These are phyloP conservation scores for Alisma plantagoaquatica DNA, from an alignment of 106 monocot species.

Conservation along the genomic window DNA sequence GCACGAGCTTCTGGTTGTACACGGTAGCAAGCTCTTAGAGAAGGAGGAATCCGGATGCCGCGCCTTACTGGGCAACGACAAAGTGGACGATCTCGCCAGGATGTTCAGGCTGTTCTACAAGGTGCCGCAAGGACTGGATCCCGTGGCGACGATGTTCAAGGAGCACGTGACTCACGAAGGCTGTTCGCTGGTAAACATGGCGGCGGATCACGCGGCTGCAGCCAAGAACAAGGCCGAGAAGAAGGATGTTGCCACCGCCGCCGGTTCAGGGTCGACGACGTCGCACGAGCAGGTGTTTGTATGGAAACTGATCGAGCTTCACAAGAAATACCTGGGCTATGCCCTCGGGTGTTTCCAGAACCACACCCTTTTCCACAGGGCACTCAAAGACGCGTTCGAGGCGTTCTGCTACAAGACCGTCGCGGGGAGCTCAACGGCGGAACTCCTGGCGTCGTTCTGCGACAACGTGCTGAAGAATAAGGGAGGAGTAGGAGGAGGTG, in stretches of 20 bases:
- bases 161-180: too few relatives aligned
- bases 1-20: conserved; percentile 46
- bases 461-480: conserved; percentile 77
- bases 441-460: conserved; percentile 63
- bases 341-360: conserved; percentile 59
- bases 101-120: conserved; percentile 3
- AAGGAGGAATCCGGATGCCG: conserved; percentile 78
- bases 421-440: conserved; percentile 57
- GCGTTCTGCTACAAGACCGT: conserved; percentile 70
- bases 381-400: conserved; percentile 76
- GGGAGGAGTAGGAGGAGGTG: too few relatives aligned
- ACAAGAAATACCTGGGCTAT: conserved; percentile 64
- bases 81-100: background rate
- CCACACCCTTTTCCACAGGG: conserved; percentile 74
- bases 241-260: too few relatives aligned
- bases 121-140: too few relatives aligned
- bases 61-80: conserved; percentile 40
- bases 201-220: too few relatives aligned
- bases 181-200: too few relatives aligned
- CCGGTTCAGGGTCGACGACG: too few relatives aligned
- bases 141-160: too few relatives aligned
- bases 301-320: conserved; percentile 64
- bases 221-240: too few relatives aligned
- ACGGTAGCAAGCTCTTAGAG: conserved; percentile 51
- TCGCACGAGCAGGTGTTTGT: conserved; percentile 42